Evolutionary conservation across 257 asterid species (phyloP), one percentile per base, ranked within the genome.

Genomic region (Orobanche coerulescens): DNA sequence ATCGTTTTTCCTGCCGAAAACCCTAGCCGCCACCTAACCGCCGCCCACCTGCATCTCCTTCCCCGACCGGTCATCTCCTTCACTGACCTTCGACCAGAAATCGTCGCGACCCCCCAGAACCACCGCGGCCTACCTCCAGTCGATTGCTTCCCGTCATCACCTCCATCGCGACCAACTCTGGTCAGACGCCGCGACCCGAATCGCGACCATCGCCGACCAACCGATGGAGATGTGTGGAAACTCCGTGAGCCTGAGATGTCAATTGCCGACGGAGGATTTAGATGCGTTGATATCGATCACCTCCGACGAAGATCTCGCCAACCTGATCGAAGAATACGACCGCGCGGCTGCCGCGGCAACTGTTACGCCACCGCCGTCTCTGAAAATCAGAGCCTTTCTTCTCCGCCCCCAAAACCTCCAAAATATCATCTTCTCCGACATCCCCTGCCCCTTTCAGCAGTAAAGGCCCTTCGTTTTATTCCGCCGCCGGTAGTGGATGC

Each of bases 321-420:
- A 85, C 64, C 82, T 91, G 24, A 70, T 85, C 14, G 97, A 91
- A 66, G 97, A 91, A 71, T 88, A 85, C 71, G 96, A 88, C 31
- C 84, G 75, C 12, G 71, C 42, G 6, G 77, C 82, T 0, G 70
- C 67, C 7, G 59, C 70, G 51, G 20, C 74, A 51, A 28, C 66
- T 31, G 13, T 61, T 13, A 22, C 82, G 34, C 5, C 78, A 7
- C 61, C 75, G 57, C 44, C 82, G 0, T 62, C 86, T 1, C 58
- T 80, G 51, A 92, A 92, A 76, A 83, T 92, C 28, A 79, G 95
- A 62, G 95, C 97, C 6, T 86, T 92, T n/a, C 58, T 80, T 92
- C 20, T 82, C 78, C 23, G 73, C 74, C 43, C 93, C 86, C 1
- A 82, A 79, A 77, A 43, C 86, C 48, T 54, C 75, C 61, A 80